These are phyloP conservation scores for Phaseolus coccineus DNA, from an alignment of 331 rosid species.

Conservation along the genomic window DNA sequence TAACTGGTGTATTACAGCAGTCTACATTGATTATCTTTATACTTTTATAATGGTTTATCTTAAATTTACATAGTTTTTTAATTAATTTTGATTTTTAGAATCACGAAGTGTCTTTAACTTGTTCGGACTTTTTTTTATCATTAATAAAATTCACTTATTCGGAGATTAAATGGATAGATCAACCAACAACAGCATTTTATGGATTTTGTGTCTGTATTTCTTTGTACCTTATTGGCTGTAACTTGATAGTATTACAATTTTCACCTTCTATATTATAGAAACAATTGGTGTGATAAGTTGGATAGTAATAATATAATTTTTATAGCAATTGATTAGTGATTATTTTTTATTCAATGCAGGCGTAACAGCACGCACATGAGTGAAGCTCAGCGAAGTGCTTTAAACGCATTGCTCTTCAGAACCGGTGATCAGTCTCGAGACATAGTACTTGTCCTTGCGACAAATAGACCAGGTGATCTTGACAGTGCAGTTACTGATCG, in stretches of 20 bases:
- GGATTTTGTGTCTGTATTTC: background rate
- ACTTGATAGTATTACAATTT: background rate
- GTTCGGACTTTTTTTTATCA: too few species aligned
- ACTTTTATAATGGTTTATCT: slow-evolving; percentile 9
- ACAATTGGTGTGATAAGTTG: slow-evolving; percentile 16
- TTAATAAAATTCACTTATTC: too few species aligned
- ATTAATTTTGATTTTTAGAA: slow-evolving; percentile 12
- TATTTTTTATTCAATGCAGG: slow-evolving; percentile 58
- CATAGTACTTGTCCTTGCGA: slow-evolving; percentile 93
- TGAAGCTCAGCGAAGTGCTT: slow-evolving; percentile 98
- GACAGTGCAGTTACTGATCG: slow-evolving; percentile 92
- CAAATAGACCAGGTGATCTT: slow-evolving; percentile 97
- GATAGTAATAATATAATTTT: background rate
- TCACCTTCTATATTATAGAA: background rate
- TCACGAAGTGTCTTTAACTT: slow-evolving; percentile 9
- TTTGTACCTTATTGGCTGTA: background rate
- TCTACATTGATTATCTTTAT: background rate
- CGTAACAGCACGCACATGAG: slow-evolving; percentile 94
- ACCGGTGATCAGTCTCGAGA: slow-evolving; percentile 99
- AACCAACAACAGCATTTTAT: background rate
- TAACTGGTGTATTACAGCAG: background rate
- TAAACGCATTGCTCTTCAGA: slow-evolving; percentile 95
- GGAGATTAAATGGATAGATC: slow-evolving; percentile 4
- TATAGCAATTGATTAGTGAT: slow-evolving; percentile 31
- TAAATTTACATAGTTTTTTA: background rate